These are phyloP conservation scores for Gnomoniopsis sp. DNA, from an alignment of 2,329 filamentous ascomycete species.

Conservation along the genomic window DNA sequence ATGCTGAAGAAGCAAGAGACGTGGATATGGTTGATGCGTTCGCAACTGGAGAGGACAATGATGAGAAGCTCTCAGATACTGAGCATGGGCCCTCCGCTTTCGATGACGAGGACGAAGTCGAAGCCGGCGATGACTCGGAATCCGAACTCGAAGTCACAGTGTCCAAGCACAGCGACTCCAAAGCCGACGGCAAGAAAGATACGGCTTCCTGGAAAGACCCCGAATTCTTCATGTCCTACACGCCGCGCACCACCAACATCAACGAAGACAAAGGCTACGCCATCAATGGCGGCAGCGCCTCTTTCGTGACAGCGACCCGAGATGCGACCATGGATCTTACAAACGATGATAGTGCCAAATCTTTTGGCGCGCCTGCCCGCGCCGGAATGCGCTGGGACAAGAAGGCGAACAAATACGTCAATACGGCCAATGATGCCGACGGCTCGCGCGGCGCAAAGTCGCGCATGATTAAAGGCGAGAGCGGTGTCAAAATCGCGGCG, in stretches of 20 bases:
- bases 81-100: conserved; percentile 31
- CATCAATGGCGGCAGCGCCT: conserved; percentile 77
- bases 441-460: conserved; percentile 64
- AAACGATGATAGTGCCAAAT: conserved; percentile 79
- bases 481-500: conserved; percentile 92
- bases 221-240: conserved; percentile 96
- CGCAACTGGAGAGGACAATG: conserved; percentile 18
- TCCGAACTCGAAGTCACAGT: conserved; percentile 68
- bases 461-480: conserved; percentile 77
- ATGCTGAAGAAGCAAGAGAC: conserved; percentile 31
- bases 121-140: conserved; percentile 57
- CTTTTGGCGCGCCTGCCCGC: conserved; percentile 73
- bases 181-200: conserved; percentile 45
- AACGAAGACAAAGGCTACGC: conserved; percentile 92
- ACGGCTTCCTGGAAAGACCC: conserved; percentile 70
- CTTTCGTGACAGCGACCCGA: conserved; percentile 86
- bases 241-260: conserved; percentile 72
- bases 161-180: conserved; percentile 51
- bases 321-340: conserved; percentile 87
- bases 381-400: conserved; percentile 92
- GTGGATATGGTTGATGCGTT: conserved; percentile 29
- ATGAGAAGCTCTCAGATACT: conserved; percentile 35
- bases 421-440: conserved; percentile 89
- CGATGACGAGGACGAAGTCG: conserved; percentile 46
- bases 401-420: conserved; percentile 92